phyloP scores from a whole-genome alignment of 352 stramenopile species.

The Halophytophthora polymorphica region DNA sequence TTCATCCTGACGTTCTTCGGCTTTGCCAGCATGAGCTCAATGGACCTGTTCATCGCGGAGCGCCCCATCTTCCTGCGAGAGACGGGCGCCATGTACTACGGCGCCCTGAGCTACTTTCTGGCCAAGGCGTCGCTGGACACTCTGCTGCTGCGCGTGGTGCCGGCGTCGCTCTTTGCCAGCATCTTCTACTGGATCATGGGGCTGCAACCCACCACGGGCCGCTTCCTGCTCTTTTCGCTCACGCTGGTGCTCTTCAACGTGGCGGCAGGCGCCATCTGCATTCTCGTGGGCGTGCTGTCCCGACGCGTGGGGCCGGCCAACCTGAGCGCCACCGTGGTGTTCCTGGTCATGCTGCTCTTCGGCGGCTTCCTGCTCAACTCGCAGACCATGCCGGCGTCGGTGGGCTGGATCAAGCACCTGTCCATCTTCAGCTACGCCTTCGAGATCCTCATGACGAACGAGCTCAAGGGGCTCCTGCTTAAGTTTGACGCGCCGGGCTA shows the following conservation, averaged over 20 bases:
- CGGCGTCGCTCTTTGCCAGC: constrained; percentile 69
- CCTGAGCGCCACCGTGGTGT: constrained; percentile 63
- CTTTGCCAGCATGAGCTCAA: constrained; percentile 82
- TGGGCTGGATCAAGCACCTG: constrained; percentile 74
- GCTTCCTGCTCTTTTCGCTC: constrained; percentile 65
- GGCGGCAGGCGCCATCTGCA: constrained; percentile 66
- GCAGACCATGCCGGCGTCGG: constrained; percentile 64
- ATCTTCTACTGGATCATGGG: constrained; percentile 90
- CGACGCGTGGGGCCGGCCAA: constrained; percentile 69
- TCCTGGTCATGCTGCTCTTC: constrained; percentile 82
- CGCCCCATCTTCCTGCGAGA: constrained; percentile 76
- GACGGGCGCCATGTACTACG: constrained; percentile 76
- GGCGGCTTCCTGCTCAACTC: constrained; percentile 87
- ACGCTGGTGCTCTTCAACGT: constrained; percentile 84
- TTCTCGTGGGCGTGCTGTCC: constrained; percentile 68
- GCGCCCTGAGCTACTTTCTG: constrained; percentile 74
- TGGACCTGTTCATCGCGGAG: constrained; percentile 81
- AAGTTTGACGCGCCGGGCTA: constrained; percentile 80
- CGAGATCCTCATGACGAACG: constrained; percentile 85
- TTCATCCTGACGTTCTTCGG: constrained; percentile 87
- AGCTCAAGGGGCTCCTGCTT: constrained; percentile 69
- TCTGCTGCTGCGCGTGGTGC: constrained; percentile 70
- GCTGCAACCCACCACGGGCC: constrained; percentile 47
- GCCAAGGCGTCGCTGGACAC: constrained; percentile 74
- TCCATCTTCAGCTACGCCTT: constrained; percentile 88